Percentiles rank a stretch among this genome's conserved stretches.
phyloP scores from a whole-genome alignment of 2,329 filamentous ascomycete species.

The Acrodontium crateriforme region DNA sequence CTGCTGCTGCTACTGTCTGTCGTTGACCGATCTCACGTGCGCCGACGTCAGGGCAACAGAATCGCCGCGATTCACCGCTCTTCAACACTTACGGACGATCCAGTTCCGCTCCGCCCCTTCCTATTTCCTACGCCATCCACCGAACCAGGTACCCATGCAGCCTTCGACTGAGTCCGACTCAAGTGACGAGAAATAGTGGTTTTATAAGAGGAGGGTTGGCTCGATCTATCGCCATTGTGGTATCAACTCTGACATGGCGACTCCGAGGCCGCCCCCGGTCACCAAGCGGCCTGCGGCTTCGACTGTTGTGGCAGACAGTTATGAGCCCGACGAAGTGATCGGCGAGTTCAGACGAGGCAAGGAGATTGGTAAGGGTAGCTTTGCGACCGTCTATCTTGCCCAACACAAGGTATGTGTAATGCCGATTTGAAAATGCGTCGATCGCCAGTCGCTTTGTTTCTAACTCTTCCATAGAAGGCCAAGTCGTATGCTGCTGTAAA shows the following conservation, averaged over 20 bases:
- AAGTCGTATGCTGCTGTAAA: conserved; percentile 87
- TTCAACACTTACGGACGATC: too few relatives aligned
- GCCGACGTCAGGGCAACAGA: too few relatives aligned
- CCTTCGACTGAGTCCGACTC: not conserved
- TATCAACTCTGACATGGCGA: conserved; percentile 14
- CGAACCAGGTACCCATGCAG: conserved; percentile 6
- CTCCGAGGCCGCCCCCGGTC: conserved; percentile 12
- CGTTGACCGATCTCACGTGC: too few relatives aligned
- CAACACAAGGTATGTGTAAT: conserved; percentile 20
- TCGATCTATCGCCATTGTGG: not conserved
- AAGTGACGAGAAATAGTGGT: conserved; percentile 3
- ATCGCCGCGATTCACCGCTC: too few relatives aligned
- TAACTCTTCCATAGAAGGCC: conserved; percentile 44
- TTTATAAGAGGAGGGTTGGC: conserved; percentile 2
- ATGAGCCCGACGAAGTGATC: conserved; percentile 34
- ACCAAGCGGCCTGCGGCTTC: conserved; percentile 22
- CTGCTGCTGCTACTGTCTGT: too few relatives aligned
- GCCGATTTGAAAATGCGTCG: not conserved
- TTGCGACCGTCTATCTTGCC: conserved; percentile 71
- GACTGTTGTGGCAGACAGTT: conserved; percentile 12
- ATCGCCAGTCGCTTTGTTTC: too few relatives aligned
- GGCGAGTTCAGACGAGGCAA: conserved; percentile 71
- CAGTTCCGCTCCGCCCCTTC: too few relatives aligned
- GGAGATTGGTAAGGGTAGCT: conserved; percentile 94
- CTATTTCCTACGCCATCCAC: too few relatives aligned